Evolutionary conservation across 2,329 filamentous ascomycete genomes (phyloP).

Genomic region (Geosmithia flava): DNA sequence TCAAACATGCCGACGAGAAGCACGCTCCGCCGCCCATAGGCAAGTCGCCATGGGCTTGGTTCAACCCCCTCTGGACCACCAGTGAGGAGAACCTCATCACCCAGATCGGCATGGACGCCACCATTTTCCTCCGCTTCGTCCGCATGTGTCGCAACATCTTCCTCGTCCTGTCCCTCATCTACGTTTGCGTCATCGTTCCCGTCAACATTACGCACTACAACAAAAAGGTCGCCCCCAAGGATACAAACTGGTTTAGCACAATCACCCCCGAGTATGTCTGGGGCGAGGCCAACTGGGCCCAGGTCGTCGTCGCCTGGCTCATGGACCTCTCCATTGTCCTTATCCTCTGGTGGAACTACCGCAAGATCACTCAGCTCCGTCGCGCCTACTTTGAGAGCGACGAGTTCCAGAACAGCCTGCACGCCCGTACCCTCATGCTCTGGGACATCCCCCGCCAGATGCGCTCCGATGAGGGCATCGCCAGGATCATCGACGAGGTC

Average conservation of each 20-base stretch:
- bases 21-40: conserved; percentile 80
- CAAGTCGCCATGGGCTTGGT: conserved; percentile 81
- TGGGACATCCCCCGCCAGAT: conserved; percentile 72
- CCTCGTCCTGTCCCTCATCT: conserved; percentile 55
- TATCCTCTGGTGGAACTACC: conserved; percentile 88
- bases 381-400: conserved; percentile 71
- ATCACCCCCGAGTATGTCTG: conserved; percentile 48
- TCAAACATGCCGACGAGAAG: conserved; percentile 84
- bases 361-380: conserved; percentile 56
- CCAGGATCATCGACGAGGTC: conserved; percentile 68
- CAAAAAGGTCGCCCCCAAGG: conserved; percentile 8
- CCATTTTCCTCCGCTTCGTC: conserved; percentile 77
- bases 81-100: conserved; percentile 66
- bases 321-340: conserved; percentile 65
- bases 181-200: conserved; percentile 68
- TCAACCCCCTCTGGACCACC: conserved; percentile 64
- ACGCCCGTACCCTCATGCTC: conserved; percentile 62
- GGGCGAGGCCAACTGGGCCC: conserved; percentile 42
- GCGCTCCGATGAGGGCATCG: conserved; percentile 75
- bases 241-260: conserved; percentile 36
- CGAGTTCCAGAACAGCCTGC: conserved; percentile 80
- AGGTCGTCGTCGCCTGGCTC: conserved; percentile 46
- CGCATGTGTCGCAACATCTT: conserved; percentile 93
- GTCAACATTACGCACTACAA: conserved; percentile 49
- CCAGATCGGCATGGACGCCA: conserved; percentile 83